A percentile compares a stretch with the other conserved stretches of the same genome.
Evolutionary conservation across 305 asterid genomes (phyloP).

Genomic region (Fraxinus albicans): DNA sequence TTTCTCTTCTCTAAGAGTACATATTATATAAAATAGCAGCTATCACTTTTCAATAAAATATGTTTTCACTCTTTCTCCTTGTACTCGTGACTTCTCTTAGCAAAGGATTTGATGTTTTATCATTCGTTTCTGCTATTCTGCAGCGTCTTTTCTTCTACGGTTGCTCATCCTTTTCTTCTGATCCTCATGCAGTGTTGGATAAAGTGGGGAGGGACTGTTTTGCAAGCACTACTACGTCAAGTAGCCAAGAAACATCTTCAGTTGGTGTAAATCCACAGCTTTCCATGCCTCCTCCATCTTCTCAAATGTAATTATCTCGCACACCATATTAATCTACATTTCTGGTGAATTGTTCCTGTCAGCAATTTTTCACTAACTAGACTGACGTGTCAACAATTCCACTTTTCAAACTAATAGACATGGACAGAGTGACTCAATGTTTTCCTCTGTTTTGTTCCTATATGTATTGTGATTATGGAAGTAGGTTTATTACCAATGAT

Average conservation of each 20-base stretch:
- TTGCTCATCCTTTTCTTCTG: slow-evolving; percentile 23
- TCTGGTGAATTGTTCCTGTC: slow-evolving; percentile 3
- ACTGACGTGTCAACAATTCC: background rate
- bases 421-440: background rate
- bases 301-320: slow-evolving; percentile 57
- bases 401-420: background rate
- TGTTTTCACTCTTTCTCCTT: background rate
- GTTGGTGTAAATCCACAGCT: slow-evolving; percentile 74
- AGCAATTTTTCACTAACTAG: background rate
- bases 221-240: slow-evolving; percentile 62
- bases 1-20: background rate
- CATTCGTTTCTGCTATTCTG: background rate
- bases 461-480: background rate
- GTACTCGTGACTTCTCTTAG: background rate
- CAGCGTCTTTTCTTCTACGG: slow-evolving; percentile 9
- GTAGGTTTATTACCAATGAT: background rate
- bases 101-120: background rate
- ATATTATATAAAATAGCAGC: background rate
- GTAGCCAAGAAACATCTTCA: slow-evolving; percentile 70
- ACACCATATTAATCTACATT: background rate
- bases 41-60: background rate
- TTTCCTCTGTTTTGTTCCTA: slow-evolving; percentile 9
- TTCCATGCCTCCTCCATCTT: slow-evolving; percentile 64
- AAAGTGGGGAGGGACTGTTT: slow-evolving; percentile 48
- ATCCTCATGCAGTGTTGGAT: slow-evolving; percentile 39